Percentiles rank a stretch among this genome's conserved stretches.
Evolutionary conservation across 495 filamentous ascomycete species (phyloP).

Genomic region (Trichoderma asperelloides): DNA sequence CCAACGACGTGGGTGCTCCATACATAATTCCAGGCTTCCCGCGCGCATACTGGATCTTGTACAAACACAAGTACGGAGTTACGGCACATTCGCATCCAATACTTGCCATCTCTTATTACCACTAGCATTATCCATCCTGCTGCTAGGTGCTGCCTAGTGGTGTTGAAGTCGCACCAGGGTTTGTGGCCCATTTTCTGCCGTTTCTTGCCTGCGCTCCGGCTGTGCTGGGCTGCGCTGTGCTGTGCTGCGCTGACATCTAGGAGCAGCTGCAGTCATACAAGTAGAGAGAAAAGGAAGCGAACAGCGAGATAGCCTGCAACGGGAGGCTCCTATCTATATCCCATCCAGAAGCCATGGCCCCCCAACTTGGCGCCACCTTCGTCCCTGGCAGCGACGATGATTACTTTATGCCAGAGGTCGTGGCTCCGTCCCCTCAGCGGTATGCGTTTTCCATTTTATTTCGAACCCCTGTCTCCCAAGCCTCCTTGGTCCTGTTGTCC

Average conservation of each 20-base stretch:
- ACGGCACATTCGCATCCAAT: conserved; percentile 21
- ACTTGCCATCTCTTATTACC: conserved; percentile 14
- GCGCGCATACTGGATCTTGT: not conserved
- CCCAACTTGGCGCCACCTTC: conserved; percentile 69
- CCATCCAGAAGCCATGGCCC: conserved; percentile 15
- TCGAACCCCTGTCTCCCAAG: not conserved
- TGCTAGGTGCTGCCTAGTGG: no score
- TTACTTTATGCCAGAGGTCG: conserved; percentile 63
- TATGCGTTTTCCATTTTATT: conserved; percentile 25
- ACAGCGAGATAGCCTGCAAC: not conserved
- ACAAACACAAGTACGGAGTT: conserved; percentile 28
- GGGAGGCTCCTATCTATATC: not conserved
- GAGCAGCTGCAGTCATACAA: not conserved
- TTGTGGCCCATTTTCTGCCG: not conserved
- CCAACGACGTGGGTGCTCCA: not conserved
- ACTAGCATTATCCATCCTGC: no score
- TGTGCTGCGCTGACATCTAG: not conserved
- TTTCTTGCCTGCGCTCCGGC: not conserved
- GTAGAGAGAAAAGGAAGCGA: not conserved
- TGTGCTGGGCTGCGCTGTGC: no score
- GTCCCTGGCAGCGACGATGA: conserved; percentile 84
- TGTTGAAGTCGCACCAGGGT: not conserved
- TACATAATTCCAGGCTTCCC: conserved; percentile 2
- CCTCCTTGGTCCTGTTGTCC: not conserved
- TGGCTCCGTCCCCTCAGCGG: conserved; percentile 78